Evolutionary conservation across 2,329 filamentous ascomycete species (phyloP).

Genomic region (Emmonsiellopsis sp.): DNA sequence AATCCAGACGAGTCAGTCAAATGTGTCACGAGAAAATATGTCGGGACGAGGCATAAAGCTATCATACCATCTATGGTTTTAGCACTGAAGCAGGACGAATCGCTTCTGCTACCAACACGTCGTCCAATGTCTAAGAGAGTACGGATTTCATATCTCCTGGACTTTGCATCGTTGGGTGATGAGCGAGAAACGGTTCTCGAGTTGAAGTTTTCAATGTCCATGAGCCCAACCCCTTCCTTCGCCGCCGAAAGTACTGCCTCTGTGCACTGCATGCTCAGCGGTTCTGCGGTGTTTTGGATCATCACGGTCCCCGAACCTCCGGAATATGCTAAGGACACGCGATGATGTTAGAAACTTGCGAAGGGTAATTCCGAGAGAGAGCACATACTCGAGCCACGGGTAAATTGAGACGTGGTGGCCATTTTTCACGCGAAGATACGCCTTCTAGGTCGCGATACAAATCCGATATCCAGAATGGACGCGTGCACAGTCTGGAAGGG

Average conservation of each 20-base stretch:
- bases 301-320: background rate
- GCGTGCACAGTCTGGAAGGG: no score
- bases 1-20: background rate
- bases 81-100: background rate
- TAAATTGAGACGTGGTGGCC: no score
- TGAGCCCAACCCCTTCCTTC: background rate
- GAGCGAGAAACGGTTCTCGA: background rate
- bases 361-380: no score
- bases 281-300: background rate
- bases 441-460: no score
- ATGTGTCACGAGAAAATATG: background rate
- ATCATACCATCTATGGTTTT: background rate
- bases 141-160: conserved; percentile 28
- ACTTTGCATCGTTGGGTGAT: conserved; percentile 1
- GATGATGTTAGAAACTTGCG: background rate
- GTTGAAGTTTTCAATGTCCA: background rate
- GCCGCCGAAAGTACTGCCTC: background rate
- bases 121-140: conserved; percentile 26
- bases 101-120: conserved; percentile 7
- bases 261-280: background rate
- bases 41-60: background rate
- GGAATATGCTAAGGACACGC: background rate
- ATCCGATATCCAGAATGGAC: no score
- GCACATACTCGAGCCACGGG: no score
- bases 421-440: no score